Evolutionary conservation across 164 flowering plant species (phyloP).

Genomic region (Tetracentron sinense): DNA sequence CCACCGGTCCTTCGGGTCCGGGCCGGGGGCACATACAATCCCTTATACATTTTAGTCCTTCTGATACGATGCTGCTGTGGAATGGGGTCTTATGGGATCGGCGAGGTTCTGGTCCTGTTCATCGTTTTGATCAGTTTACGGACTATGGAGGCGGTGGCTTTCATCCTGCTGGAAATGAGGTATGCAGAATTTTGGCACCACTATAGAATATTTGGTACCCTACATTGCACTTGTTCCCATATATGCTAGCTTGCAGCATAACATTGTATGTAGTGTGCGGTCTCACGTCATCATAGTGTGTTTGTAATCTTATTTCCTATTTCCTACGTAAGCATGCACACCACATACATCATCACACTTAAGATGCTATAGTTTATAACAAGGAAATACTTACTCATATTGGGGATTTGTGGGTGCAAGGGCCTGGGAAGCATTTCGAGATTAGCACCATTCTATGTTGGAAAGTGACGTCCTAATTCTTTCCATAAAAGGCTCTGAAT

Average conservation of each 20-base stretch:
- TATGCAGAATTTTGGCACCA: constrained; percentile 20
- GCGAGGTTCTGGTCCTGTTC: constrained; percentile 59
- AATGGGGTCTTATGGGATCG: constrained; percentile 94
- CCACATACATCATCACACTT: no score
- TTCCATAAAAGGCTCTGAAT: neutral
- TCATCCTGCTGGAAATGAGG: constrained; percentile 99
- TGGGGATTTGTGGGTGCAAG: neutral
- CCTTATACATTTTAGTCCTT: constrained; percentile 75
- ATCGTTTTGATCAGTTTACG: constrained; percentile 85
- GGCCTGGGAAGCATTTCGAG: neutral
- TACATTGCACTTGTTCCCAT: neutral
- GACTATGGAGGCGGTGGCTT: constrained; percentile 99
- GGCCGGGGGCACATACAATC: constrained; percentile 63
- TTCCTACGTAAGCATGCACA: no score
- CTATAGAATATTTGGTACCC: neutral
- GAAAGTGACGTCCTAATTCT: neutral
- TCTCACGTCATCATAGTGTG: neutral
- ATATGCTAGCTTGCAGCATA: neutral
- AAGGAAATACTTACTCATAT: no score
- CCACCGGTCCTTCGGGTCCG: constrained; percentile 35
- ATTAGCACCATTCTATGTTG: neutral
- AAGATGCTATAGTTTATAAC: neutral
- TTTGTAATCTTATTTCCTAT: neutral
- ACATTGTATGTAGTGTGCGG: neutral
- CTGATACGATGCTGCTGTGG: constrained; percentile 86